Percentiles rank a stretch among this genome's conserved stretches.
Evolutionary conservation across 768 basidiomycete genomes (phyloP).

Genomic region (Tremella yokohamensis): DNA sequence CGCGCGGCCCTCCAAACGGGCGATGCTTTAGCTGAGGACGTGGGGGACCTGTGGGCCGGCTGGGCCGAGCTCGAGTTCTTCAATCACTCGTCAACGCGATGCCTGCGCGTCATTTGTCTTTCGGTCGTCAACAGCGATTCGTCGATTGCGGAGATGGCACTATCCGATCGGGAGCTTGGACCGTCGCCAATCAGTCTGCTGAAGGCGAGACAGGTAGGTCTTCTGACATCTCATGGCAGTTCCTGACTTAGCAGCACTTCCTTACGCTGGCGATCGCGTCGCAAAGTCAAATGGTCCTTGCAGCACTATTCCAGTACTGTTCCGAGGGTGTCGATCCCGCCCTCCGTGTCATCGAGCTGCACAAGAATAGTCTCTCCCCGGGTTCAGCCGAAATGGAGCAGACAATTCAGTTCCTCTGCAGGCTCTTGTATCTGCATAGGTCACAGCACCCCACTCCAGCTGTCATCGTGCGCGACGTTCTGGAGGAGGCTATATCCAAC

Average conservation of each 20-base stretch:
- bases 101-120: constrained; percentile 24
- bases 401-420: constrained; percentile 39
- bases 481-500: constrained; percentile 45
- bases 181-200: constrained; percentile 20
- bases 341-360: constrained; percentile 25
- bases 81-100: constrained; percentile 18
- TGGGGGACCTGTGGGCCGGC: constrained; percentile 45
- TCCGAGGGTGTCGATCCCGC: constrained; percentile 33
- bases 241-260: not conserved
- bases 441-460: constrained; percentile 35
- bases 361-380: constrained; percentile 25
- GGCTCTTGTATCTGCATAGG: constrained; percentile 43
- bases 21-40: constrained; percentile 17
- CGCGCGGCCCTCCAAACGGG: constrained; percentile 25
- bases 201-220: constrained; percentile 32
- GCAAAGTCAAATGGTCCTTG: constrained; percentile 21
- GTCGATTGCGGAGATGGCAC: constrained; percentile 7
- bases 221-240: not conserved
- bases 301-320: constrained; percentile 39
- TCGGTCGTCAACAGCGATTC: constrained; percentile 8
- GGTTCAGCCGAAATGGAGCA: constrained; percentile 43
- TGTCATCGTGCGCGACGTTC: constrained; percentile 32
- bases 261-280: not conserved
- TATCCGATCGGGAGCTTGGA: constrained; percentile 3
- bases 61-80: constrained; percentile 54